These are phyloP conservation scores for Tylopilus rubrobrunneus DNA, from an alignment of 768 basidiomycete genomes.

Conservation along the genomic window DNA sequence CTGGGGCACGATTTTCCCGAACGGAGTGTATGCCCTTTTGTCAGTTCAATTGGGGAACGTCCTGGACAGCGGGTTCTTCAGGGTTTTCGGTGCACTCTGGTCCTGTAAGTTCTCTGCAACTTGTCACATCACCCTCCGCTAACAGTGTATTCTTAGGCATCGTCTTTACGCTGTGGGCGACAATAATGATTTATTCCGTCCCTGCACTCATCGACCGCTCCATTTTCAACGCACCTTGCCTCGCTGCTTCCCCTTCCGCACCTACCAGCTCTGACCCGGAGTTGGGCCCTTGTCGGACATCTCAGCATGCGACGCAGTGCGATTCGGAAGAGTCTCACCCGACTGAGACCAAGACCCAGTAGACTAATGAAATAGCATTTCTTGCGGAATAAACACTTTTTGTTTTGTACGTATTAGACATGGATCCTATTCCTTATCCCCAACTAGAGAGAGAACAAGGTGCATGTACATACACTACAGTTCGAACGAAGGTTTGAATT, in stretches of 20 bases:
- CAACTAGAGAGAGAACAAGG: too few relatives aligned
- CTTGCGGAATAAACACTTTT: not conserved
- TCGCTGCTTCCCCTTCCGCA: conserved; percentile 20
- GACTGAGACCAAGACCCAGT: not conserved
- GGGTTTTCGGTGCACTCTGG: conserved; percentile 51
- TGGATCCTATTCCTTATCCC: too few relatives aligned
- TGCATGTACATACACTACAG: too few relatives aligned
- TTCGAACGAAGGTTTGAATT: too few relatives aligned
- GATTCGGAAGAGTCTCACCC: not conserved
- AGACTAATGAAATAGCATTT: not conserved
- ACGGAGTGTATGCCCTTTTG: conserved; percentile 48
- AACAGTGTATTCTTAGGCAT: conserved; percentile 27
- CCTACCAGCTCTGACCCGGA: conserved; percentile 8
- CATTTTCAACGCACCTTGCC: conserved; percentile 46
- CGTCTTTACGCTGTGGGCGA: conserved; percentile 41
- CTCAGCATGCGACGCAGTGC: not conserved
- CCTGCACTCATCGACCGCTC: conserved; percentile 43
- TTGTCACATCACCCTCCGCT: not conserved
- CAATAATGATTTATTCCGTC: conserved; percentile 39
- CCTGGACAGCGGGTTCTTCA: conserved; percentile 48
- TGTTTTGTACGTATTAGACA: not conserved
- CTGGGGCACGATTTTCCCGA: conserved; percentile 58
- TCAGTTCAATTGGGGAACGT: conserved; percentile 47
- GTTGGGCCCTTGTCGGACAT: not conserved
- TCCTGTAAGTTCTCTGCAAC: conserved; percentile 35